Percentiles rank a stretch among this genome's conserved stretches.
These are phyloP conservation scores for Thalassiosira oceanica DNA, from an alignment of 352 stramenopile species.

Conservation along the genomic window DNA sequence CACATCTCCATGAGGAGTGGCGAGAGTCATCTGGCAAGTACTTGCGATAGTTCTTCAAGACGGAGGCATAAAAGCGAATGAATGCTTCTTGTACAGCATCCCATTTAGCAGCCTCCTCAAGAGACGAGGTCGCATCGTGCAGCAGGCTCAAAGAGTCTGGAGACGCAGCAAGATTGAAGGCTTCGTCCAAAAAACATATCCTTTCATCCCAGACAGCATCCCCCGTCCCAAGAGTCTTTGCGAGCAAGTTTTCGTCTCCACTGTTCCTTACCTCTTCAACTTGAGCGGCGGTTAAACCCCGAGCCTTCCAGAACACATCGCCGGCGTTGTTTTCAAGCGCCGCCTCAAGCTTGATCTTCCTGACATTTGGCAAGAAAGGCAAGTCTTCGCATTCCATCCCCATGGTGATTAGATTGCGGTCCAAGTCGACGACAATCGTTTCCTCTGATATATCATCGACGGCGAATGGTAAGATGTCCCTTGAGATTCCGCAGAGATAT, in stretches of 20 bases:
- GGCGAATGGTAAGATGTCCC: constrained; percentile 64
- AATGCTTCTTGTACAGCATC: constrained; percentile 82
- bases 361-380: constrained; percentile 54
- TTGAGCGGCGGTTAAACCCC: constrained; percentile 53
- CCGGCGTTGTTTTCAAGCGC: constrained; percentile 58
- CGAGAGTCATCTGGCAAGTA: constrained; percentile 48
- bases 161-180: constrained; percentile 59
- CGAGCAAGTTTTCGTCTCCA: constrained; percentile 36
- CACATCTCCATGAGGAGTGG: constrained; percentile 35
- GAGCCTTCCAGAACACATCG: constrained; percentile 69
- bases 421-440: constrained; percentile 81
- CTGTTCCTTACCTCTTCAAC: constrained; percentile 32
- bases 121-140: background rate
- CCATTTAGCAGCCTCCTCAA: constrained; percentile 53
- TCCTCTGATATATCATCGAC: constrained; percentile 69
- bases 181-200: constrained; percentile 54
- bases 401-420: constrained; percentile 71
- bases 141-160: constrained; percentile 37
- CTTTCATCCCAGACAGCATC: constrained; percentile 68
- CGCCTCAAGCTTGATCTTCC: constrained; percentile 65
- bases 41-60: constrained; percentile 80
- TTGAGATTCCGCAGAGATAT: constrained; percentile 79
- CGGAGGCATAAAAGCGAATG: constrained; percentile 78
- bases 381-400: constrained; percentile 49
- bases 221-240: constrained; percentile 22